Evolutionary conservation across 306 rosid genomes (phyloP), one percentile per base, ranked within the genome.

Genomic region (Lathyrus aphaca): DNA sequence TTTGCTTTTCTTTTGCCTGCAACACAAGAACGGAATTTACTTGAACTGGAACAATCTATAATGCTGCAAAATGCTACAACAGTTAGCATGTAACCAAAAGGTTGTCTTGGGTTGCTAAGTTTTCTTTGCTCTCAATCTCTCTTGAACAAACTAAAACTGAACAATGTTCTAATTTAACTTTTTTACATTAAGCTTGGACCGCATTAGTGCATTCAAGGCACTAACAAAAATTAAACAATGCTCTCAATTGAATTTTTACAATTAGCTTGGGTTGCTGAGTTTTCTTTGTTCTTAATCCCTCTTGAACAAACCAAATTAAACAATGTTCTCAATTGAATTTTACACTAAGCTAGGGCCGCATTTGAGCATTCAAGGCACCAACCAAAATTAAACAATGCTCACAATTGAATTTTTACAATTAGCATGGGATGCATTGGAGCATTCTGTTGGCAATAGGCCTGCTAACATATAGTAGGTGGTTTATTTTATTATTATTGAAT

Each of bases 1-100:
- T 72, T 79, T 94, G 97, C 75, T 87, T 94, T 68, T 87, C 96
- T 71, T 84, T 94, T 68, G 78, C 92, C 96, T 88, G 82, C 57
- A 60, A 73, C 29, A 23, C 25, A 17, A 75, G 68, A 87, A 72
- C 66, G 46, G 54, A 69, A 50, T 73, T 75, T 59, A 75, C 15
- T 21, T 19, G 65, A 30, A 35, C 50, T 53, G 32, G 45, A 59
- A 65, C 53, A 72, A 53, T 45, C 63, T 70, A 65, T 8, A 45
- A 50, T 51, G 69, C 72, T 53, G 55, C 75, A 56, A 48, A 70
- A 69, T 70, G 45, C 66, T 80, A 51, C 72, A 75, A 53, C 53
- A 58, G 37, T 17, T 27, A 15, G 48, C 60, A 64, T 43, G 57
- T 14, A 69, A 62, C 23, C 50, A 69, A 30, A 49, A 30, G 25